Base-by-base conservation (phyloP, 345 rosid species). In the rapeseed (Brassica napus) region DNA sequence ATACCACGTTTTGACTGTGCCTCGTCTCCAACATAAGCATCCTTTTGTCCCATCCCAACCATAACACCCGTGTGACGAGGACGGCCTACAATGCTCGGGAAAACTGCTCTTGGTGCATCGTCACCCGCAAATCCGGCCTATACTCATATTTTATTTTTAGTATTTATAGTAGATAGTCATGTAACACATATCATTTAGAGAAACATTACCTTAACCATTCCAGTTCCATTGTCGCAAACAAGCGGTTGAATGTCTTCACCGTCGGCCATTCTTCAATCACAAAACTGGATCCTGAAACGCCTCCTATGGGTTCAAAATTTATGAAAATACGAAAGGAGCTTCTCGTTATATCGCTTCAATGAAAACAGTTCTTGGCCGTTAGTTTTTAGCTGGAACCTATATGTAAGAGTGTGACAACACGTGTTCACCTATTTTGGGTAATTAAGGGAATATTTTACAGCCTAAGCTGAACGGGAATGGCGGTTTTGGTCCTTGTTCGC, bases 1-100 rank as follows among this genome's bases (percentile, higher is more conserved):
- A 90, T 90, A 83, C 94, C 94, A 72, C 94, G 85, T 86, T 88
- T 88, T 9, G 92, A 90, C 77, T 88, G 92, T 65, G 92, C 94
- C 82, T 90, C 94, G 64, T 90, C 94, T 54, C 94, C 94, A 68
- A 88, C 91, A 57, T 87, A 89, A 12, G 89, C 91, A 82, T 88
- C 92, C 67, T 88, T 88, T 83, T 87, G 92, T 31, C 90, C 92
- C 92, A 89, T 87, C 58, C 92, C 90, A 66, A 89, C 92, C 92
- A 89, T 89, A 77, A 89, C 92, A 23, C 90, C 92, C 0, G 90
- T 87, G 66, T 89, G 92, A 34, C 92, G 88, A 2, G 92, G 92
- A 73, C 89, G 90, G 2, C 91, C 91, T 57, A 75, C 87, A 77
- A 89, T 86, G 85, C 93, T 89, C 11, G 93, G 91, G 66, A 87